phyloP scores from a whole-genome alignment of 2,329 filamentous ascomycete genomes.

The Botrytis squamosa region DNA sequence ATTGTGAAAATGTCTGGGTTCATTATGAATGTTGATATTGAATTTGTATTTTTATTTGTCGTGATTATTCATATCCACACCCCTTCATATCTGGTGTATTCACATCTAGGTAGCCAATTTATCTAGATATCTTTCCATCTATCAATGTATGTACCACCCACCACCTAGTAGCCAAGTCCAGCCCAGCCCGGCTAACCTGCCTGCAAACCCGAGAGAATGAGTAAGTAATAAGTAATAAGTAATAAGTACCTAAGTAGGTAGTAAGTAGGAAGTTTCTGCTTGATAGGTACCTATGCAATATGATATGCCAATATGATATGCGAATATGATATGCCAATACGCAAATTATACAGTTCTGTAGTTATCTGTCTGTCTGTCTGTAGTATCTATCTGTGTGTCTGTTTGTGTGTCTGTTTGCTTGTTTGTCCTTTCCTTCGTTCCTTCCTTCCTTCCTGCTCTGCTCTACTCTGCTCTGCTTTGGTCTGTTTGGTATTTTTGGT shows the following conservation, averaged over 20 bases:
- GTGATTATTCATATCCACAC: not conserved
- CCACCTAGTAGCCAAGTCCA: not conserved
- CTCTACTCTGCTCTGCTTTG: too few species aligned
- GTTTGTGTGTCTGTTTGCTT: not conserved
- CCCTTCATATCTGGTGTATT: not conserved
- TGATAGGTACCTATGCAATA: not conserved
- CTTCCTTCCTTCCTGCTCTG: not conserved
- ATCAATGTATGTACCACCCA: not conserved
- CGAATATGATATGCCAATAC: too few species aligned
- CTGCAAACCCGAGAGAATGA: too few species aligned
- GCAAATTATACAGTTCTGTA: not conserved
- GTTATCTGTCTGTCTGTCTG: not conserved
- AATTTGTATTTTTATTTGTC: not conserved
- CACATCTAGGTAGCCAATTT: not conserved
- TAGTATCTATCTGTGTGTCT: not conserved
- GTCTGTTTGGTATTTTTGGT: fast-evolving
- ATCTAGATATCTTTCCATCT: not conserved
- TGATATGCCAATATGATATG: too few species aligned
- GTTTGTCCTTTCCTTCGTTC: not conserved
- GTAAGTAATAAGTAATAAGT: too few species aligned
- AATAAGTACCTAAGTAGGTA: not conserved
- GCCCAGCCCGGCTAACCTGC: not conserved
- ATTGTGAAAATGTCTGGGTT: too few species aligned
- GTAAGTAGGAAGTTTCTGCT: not conserved
- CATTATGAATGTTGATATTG: not conserved